Evolutionary conservation across 345 rosid species (phyloP), one percentile per base, ranked within the genome.

Genomic region (Dimocarpus longan): DNA sequence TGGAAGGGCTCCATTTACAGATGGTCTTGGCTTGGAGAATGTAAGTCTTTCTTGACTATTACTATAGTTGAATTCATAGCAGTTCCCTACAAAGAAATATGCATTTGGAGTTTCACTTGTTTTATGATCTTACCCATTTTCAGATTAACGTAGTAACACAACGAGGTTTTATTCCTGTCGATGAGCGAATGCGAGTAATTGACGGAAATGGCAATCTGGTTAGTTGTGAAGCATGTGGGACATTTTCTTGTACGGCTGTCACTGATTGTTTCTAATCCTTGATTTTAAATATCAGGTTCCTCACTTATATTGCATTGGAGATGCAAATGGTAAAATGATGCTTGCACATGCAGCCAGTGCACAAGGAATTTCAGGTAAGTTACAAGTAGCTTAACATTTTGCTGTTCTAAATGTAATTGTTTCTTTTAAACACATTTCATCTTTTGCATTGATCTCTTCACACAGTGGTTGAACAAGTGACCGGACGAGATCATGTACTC

Each of bases 271-370:
- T 39, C 57, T 84, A 54, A 59, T 68, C 73, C 26, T 77, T 59
- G 57, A 48, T 74, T 75, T 82, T 26, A 43, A 70, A 46, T 80
- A 15, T 63, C 75, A 96, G 99, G 95, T 96, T 79, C 97, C 98
- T 40, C 89, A 96, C 74, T 66, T 96, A 73, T 96, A 88, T 81
- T 96, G 99, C 84, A 95, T 93, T 56, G 97, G 99, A 79, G 98
- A 97, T 89, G 98, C 94, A 44, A 94, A 93, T 71, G 99, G 98
- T 79, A 97, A 94, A 89, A 84, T 97, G 98, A 97, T 97, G 99
- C 98, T 97, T 15, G 99, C 99, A 80, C 99, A 97, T 88, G 94
- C 98, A 57, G 98, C 99, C 57, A 97, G 98, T 83, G 98, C 99
- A 67, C 99, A 97, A 89, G 98, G 99, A 90, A 97, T 97, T 77